Conservation (phyloP, 148 eudicot species). For the Selenicereus undatus region DNA sequence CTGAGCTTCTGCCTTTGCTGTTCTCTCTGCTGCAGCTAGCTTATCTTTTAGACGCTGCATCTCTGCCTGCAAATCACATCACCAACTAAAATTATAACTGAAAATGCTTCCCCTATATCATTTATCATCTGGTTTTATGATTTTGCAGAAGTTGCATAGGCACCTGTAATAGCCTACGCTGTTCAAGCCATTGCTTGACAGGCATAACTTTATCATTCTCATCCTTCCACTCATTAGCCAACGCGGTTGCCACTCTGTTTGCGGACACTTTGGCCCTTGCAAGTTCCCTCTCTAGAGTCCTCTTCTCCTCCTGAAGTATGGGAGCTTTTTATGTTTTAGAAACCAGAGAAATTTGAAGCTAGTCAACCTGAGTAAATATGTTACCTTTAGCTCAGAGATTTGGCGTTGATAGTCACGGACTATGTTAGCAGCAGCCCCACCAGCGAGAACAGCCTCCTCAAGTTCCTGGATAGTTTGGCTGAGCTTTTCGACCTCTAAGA, state of each 20-base stretch:
- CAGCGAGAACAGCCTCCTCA: constrained; percentile 85
- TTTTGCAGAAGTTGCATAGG: neutral
- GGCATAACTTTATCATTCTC: constrained; percentile 95
- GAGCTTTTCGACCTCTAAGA: constrained; percentile 80
- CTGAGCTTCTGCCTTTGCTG: constrained; percentile 84
- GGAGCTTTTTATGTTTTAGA: neutral
- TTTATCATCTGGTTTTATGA: neutral
- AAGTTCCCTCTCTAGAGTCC: constrained; percentile 79
- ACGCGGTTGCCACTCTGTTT: constrained; percentile 72
- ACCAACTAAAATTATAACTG: neutral
- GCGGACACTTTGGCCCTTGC: constrained; percentile 87
- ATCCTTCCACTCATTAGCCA: constrained; percentile 98
- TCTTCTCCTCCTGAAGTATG: constrained; percentile 69
- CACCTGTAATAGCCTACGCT: constrained; percentile 76
- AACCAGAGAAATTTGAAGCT: neutral
- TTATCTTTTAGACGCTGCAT: constrained; percentile 75
- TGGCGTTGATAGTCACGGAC: constrained; percentile 68
- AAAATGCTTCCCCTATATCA: neutral
- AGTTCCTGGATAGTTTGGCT: constrained; percentile 70
- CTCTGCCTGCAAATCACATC: constrained; percentile 55
- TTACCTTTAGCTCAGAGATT: constrained; percentile 68
- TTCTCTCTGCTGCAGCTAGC: constrained; percentile 69
- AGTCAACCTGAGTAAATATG: neutral
- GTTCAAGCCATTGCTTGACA: constrained; percentile 87
- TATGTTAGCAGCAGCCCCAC: constrained; percentile 78